Evolutionary conservation across 2,329 filamentous ascomycete species (phyloP).

Genomic region (Phyllosticta citriasiana): DNA sequence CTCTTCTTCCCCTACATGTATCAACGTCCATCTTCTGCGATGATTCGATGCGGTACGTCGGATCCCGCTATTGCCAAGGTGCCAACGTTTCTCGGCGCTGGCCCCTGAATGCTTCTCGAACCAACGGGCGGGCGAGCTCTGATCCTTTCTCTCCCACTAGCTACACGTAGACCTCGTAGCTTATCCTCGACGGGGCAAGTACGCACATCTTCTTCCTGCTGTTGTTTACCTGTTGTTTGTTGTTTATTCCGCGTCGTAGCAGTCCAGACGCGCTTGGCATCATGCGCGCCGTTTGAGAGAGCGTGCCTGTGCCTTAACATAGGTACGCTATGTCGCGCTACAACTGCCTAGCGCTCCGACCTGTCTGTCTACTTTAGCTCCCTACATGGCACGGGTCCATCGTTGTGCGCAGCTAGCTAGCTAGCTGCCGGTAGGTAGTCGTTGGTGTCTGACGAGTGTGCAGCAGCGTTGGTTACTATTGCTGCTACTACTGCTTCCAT

Average conservation of each 20-base stretch:
- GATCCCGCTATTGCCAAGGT: not conserved
- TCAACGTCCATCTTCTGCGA: too few species aligned
- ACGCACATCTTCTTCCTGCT: too few species aligned
- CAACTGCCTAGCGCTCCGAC: not conserved
- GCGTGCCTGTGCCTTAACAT: not conserved
- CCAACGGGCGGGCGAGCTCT: too few species aligned
- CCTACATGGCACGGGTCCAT: not conserved
- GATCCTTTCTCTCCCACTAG: not conserved
- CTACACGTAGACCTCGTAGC: not conserved
- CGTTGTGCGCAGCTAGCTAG: not conserved
- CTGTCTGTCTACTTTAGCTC: not conserved
- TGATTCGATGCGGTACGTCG: too few species aligned
- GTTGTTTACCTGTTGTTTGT: too few species aligned
- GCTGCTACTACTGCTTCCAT: too few species aligned
- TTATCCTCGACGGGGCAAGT: too few species aligned
- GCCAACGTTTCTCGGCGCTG: not conserved
- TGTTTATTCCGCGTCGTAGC: too few species aligned
- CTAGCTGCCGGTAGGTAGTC: not conserved
- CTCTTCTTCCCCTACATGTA: too few species aligned
- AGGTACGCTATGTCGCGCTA: not conserved
- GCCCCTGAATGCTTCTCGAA: not conserved
- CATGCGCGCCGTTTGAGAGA: not conserved
- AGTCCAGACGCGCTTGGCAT: not conserved
- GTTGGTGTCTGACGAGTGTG: not conserved
- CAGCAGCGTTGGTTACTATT: too few species aligned